Evolutionary conservation across 139 green algal species (phyloP), one percentile per base, ranked within the genome.

Genomic region (Chlorella sorokiniana): DNA sequence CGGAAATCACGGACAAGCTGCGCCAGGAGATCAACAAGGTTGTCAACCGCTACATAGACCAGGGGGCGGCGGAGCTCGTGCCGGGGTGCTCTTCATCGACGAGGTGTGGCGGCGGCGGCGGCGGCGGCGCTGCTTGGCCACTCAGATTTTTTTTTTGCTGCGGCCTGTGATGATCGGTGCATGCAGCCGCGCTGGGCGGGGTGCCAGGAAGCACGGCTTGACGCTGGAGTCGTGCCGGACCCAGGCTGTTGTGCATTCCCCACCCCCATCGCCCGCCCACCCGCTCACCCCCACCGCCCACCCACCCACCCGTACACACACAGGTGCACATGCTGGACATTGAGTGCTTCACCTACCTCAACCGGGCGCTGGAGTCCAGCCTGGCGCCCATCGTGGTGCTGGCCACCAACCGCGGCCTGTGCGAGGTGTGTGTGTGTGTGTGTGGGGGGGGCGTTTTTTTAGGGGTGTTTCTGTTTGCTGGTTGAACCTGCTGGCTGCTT

Each of bases 1-100:
- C 97, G 0, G 97, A 99, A 84, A 98, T 99, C 84, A 99, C 97
- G 2, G 97, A 99, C 67, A 99, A 99, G 92, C 90, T 99, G 84
- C 88, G 96, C 29, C 89, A 95, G 78, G 97, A 99, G 84, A 97
- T 99, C 88, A 99, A 99, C 94, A 96, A 51, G 27, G 93, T 98
- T 45, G 79, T 93, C 40, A 91, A 96, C 86, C 79, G 70, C 37
- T 94, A 93, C 86, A 93, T 95, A 54, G 90, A 95, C 76, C 88
- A 79, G 72, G 95, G 95, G 31, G 90, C 94, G 45, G 95, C 95
- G 22, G 95, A 98, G 90, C 93, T 99, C 48, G 91, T 99, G n/a
- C 96, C 96, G 3, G 96, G 97, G 97, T 99, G 65, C 89, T 99
- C 44, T 99, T 99, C 88, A 95, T 99, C 31, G 97, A 99, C 77